Percentiles rank a stretch among this genome's conserved stretches.
phyloP scores from a whole-genome alignment of 2,329 filamentous ascomycete genomes.

The Xylariaceae sp. region DNA sequence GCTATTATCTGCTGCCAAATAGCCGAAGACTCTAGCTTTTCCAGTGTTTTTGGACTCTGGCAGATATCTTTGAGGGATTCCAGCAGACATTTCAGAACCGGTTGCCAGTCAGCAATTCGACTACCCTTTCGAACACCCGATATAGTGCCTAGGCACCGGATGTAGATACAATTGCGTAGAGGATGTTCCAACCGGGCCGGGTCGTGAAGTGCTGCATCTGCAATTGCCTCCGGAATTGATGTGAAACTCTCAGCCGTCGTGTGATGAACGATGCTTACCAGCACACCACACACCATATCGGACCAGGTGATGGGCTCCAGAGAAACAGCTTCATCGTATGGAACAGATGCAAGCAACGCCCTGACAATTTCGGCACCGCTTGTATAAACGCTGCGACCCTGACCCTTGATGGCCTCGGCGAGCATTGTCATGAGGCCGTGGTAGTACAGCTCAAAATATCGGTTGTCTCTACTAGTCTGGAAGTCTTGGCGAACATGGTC shows the following conservation, averaged over 20 bases:
- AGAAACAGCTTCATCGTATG: conserved; percentile 41
- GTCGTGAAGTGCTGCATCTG: conserved; percentile 39
- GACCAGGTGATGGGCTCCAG: conserved; percentile 45
- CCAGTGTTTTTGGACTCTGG: conserved; percentile 30
- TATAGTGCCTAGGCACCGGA: conserved; percentile 58
- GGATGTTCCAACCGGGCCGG: conserved; percentile 25
- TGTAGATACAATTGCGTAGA: conserved; percentile 38
- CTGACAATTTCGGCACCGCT: conserved; percentile 47
- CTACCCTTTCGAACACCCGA: conserved; percentile 76
- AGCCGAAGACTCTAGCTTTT: conserved; percentile 23
- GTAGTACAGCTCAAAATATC: conserved; percentile 62
- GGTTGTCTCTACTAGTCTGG: conserved; percentile 40
- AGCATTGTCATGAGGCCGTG: conserved; percentile 90
- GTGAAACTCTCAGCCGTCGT: conserved; percentile 66
- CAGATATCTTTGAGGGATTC: conserved; percentile 43
- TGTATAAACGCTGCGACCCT: conserved; percentile 52
- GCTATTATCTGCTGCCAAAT: conserved; percentile 54
- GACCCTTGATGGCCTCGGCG: conserved; percentile 67
- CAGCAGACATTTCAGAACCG: conserved; percentile 50
- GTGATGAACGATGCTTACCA: conserved; percentile 79
- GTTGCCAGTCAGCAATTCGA: conserved; percentile 65
- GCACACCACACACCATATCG: conserved; percentile 64
- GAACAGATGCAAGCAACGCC: conserved; percentile 43
- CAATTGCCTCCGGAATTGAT: conserved; percentile 56
- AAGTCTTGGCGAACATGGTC: conserved; percentile 66